Conservation (phyloP, 345 rosid genomes). For the Syzygium aromaticum region DNA sequence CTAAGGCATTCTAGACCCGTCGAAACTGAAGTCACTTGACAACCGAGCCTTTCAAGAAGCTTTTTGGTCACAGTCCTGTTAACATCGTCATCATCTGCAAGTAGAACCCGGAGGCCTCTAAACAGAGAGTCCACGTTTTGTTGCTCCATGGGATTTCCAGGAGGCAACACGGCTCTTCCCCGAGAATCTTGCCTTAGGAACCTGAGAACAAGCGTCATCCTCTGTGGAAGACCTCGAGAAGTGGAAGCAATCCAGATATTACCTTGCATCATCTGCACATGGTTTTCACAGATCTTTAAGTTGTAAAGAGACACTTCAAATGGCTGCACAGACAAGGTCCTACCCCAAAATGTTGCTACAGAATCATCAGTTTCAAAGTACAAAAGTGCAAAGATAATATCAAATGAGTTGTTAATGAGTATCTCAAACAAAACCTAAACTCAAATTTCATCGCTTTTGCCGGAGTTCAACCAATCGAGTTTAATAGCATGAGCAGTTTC, state of each 20-base stretch:
- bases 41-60: constrained; percentile 80
- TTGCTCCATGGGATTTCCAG: constrained; percentile 33
- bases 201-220: constrained; percentile 65
- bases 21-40: constrained; percentile 74
- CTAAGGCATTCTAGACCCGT: constrained; percentile 85
- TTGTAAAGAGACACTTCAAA: background rate
- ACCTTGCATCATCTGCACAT: constrained; percentile 93
- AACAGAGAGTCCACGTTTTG: constrained; percentile 45
- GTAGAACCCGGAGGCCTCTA: constrained; percentile 52
- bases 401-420: background rate
- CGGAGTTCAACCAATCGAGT: background rate
- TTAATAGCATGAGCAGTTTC: background rate
- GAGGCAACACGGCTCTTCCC: constrained; percentile 28
- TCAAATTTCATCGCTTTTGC: background rate
- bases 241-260: constrained; percentile 66
- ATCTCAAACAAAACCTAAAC: background rate
- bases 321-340: background rate
- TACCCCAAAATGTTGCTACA: background rate
- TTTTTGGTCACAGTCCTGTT: constrained; percentile 73
- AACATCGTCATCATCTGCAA: constrained; percentile 68
- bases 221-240: constrained; percentile 52
- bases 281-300: background rate
- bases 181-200: constrained; percentile 45
- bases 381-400: background rate
- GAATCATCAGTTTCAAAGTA: background rate